A percentile compares a stretch with the other conserved stretches of the same genome.
phyloP scores from a whole-genome alignment of 805 yeast genomes.

The Saccharomycopsis babjevae region DNA sequence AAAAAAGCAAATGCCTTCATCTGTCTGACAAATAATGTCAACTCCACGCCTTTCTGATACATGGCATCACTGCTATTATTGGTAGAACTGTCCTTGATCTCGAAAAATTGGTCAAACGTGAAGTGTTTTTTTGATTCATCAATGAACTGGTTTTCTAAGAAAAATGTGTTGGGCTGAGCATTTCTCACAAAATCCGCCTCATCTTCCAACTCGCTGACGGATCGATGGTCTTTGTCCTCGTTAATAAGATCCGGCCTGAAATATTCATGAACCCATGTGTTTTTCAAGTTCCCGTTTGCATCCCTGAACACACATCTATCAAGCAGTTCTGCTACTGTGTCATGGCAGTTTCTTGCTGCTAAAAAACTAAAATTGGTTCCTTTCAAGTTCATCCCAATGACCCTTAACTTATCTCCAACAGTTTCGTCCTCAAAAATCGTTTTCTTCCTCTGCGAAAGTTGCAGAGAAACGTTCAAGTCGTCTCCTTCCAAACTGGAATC shows the following conservation, averaged over 20 bases:
- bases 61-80: background rate
- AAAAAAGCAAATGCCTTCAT: background rate
- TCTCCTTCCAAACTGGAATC: background rate
- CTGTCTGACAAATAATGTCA: background rate
- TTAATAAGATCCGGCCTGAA: background rate
- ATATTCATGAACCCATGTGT: background rate
- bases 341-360: background rate
- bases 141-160: background rate
- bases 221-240: background rate
- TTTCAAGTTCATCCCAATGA: background rate
- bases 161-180: background rate
- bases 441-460: background rate
- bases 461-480: too few relatives aligned
- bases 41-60: background rate
- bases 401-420: background rate
- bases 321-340: background rate
- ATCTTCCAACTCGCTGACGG: background rate
- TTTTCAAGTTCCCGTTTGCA: background rate
- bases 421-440: background rate
- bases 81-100: background rate
- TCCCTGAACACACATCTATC: background rate
- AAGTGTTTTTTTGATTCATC: background rate
- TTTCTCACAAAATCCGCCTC: background rate
- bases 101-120: background rate
- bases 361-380: background rate